phyloP scores from a whole-genome alignment of 768 basidiomycete species.

The Tubosaeta sp. region DNA sequence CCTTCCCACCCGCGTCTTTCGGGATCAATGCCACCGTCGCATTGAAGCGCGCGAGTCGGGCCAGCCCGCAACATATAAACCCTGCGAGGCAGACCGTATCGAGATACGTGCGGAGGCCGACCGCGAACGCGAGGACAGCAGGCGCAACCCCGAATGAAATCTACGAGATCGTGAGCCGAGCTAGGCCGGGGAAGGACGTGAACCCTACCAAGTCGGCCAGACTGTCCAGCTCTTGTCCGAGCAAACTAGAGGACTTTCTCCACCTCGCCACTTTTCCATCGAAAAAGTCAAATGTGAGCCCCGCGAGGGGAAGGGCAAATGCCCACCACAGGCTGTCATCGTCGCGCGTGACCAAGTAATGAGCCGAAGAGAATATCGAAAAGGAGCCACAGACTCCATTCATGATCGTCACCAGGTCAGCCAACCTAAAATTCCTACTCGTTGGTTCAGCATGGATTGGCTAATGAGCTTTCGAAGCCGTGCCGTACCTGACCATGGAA shows the following conservation, averaged over 20 bases:
- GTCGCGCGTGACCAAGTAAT: conserved; percentile 79
- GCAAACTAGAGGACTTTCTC: conserved; percentile 92
- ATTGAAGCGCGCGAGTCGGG: conserved; percentile 96
- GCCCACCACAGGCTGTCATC: conserved; percentile 80
- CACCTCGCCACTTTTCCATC: conserved; percentile 98
- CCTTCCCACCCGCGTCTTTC: conserved; percentile 81
- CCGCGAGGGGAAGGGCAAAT: conserved; percentile 83
- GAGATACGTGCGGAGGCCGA: conserved; percentile 87
- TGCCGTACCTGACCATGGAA: conserved; percentile 82
- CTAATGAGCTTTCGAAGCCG: conserved; percentile 1
- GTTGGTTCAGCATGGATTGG: conserved; percentile 16
- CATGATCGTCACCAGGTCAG: conserved; percentile 97
- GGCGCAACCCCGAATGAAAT: conserved; percentile 98
- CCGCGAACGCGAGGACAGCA: conserved; percentile 83
- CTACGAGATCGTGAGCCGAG: conserved; percentile 36
- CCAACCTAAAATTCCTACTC: conserved; percentile 90
- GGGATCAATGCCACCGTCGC: conserved; percentile 95
- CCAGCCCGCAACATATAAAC: conserved; percentile 95
- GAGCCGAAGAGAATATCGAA: conserved; percentile 90
- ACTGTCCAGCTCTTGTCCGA: conserved; percentile 97
- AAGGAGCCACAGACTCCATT: conserved; percentile 98
- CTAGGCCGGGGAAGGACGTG: conserved; percentile 1
- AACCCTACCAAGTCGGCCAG: conserved; percentile 80
- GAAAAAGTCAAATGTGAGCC: conserved; percentile 95
- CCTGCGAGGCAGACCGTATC: conserved; percentile 83